Evolutionary conservation across 257 asterid genomes (phyloP).

Genomic region (Phtheirospermum japonicum): DNA sequence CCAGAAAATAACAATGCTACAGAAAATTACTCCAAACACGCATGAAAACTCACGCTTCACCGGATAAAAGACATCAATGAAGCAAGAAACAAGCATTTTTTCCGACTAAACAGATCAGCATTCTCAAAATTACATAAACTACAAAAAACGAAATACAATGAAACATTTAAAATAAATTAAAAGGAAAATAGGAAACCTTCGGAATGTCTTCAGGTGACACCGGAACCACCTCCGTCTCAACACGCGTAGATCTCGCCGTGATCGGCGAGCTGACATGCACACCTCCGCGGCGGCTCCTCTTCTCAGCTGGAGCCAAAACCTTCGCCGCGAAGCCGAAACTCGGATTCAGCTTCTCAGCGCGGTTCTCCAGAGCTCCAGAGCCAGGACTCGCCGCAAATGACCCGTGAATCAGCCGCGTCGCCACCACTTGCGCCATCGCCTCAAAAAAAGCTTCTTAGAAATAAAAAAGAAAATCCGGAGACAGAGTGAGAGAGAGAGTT

Average conservation of each 20-base stretch:
- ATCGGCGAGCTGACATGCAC: constrained; percentile 44
- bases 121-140: constrained; percentile 8
- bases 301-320: constrained; percentile 38
- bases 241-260: constrained; percentile 50
- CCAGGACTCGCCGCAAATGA: constrained; percentile 43
- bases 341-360: constrained; percentile 56
- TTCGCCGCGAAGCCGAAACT: constrained; percentile 46
- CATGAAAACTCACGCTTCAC: background rate
- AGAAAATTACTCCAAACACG: background rate
- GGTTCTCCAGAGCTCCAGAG: constrained; percentile 50
- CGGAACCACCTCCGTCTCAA: constrained; percentile 51
- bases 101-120: constrained; percentile 15
- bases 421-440: constrained; percentile 74
- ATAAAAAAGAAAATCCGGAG: constrained; percentile 13
- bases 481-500: constrained; percentile 1
- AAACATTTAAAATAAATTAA: background rate
- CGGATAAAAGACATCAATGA: background rate
- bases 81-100: constrained; percentile 7
- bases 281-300: constrained; percentile 37
- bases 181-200: constrained; percentile 41
- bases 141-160: background rate
- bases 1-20: background rate
- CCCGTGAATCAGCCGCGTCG: constrained; percentile 61
- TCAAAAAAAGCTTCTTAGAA: constrained; percentile 7
- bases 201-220: constrained; percentile 65